A percentile compares a stretch with the other conserved stretches of the same genome.
These are phyloP conservation scores for Cyclotella atomus DNA, from an alignment of 108 stramenopile genomes.

Conservation along the genomic window DNA sequence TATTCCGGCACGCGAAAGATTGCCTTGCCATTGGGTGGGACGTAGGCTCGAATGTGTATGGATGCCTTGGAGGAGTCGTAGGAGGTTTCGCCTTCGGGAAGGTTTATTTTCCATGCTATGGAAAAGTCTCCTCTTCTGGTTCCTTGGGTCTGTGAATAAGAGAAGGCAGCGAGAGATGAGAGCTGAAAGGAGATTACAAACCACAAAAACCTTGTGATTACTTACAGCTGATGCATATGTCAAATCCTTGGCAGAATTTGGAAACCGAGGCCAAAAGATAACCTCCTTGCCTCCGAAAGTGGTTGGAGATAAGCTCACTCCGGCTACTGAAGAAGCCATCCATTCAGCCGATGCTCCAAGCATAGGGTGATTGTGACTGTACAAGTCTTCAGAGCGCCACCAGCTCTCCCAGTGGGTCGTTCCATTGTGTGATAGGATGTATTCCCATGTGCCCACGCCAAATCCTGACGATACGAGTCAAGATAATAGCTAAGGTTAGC, in stretches of 20 bases:
- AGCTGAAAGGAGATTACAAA: not conserved
- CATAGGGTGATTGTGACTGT: conserved; percentile 65
- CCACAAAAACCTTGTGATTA: not conserved
- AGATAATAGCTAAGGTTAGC: not conserved
- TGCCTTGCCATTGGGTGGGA: conserved; percentile 47
- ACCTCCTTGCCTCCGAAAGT: conserved; percentile 37
- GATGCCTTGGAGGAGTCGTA: conserved; percentile 27
- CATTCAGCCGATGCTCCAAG: conserved; percentile 55
- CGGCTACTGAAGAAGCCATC: conserved; percentile 55
- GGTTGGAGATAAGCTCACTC: conserved; percentile 38
- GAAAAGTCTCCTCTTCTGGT: conserved; percentile 50
- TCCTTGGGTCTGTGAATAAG: conserved; percentile 28
- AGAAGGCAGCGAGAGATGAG: not conserved
- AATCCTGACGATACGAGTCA: conserved; percentile 17
- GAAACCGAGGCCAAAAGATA: conserved; percentile 49
- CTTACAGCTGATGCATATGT: conserved; percentile 32
- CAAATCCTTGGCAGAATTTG: conserved; percentile 36
- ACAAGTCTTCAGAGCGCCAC: conserved; percentile 53
- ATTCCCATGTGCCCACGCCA: conserved; percentile 51
- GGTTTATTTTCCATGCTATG: conserved; percentile 37
- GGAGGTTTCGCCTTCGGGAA: conserved; percentile 4
- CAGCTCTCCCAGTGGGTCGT: conserved; percentile 64
- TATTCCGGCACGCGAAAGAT: conserved; percentile 45
- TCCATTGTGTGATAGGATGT: conserved; percentile 54
- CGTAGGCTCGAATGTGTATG: conserved; percentile 40